A percentile compares a stretch with the other conserved stretches of the same genome.
These are phyloP conservation scores for Penicillium rolfsii DNA, from an alignment of 2,329 filamentous ascomycete genomes.

Conservation along the genomic window DNA sequence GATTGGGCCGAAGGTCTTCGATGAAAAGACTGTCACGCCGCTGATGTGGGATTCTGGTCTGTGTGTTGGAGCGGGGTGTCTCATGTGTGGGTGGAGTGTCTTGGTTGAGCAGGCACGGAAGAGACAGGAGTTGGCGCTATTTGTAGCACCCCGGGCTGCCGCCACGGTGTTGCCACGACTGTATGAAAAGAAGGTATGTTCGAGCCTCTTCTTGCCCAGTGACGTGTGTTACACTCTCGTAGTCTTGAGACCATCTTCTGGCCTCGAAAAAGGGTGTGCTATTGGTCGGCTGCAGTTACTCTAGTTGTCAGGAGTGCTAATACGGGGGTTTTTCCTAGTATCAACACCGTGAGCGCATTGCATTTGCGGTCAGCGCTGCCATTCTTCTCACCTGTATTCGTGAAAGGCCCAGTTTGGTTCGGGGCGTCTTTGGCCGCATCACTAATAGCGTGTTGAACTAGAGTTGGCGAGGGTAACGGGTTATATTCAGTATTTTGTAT, in stretches of 20 bases:
- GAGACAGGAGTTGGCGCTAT: slow-evolving; percentile 75
- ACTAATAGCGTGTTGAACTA: slow-evolving; percentile 34
- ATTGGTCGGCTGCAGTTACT: slow-evolving; percentile 13
- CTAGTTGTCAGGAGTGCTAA: slow-evolving; percentile 26
- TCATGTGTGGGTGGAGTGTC: slow-evolving; percentile 80
- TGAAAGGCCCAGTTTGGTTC: slow-evolving; percentile 65
- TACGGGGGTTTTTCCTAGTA: slow-evolving; percentile 46
- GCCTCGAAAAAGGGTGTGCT: slow-evolving; percentile 7
- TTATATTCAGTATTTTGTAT: slow-evolving; percentile 10
- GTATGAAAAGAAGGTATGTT: slow-evolving; percentile 58
- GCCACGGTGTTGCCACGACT: slow-evolving; percentile 73
- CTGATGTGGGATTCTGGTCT: slow-evolving; percentile 62
- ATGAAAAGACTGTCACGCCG: slow-evolving; percentile 56
- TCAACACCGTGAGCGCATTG: slow-evolving; percentile 68
- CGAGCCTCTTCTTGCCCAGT: slow-evolving; percentile 17
- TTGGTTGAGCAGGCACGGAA: slow-evolving; percentile 68
- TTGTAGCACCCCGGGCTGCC: slow-evolving; percentile 77
- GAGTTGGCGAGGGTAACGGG: not conserved
- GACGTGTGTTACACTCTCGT: slow-evolving; percentile 27
- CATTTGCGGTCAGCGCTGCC: slow-evolving; percentile 69
- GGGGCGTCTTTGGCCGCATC: slow-evolving; percentile 69
- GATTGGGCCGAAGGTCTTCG: slow-evolving; percentile 69
- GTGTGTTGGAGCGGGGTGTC: slow-evolving; percentile 72
- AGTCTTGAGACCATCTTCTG: slow-evolving; percentile 8
- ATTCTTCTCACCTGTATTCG: slow-evolving; percentile 69